These are phyloP conservation scores for Phytophthora chlamydospora DNA, from an alignment of 352 stramenopile genomes.

Conservation along the genomic window DNA sequence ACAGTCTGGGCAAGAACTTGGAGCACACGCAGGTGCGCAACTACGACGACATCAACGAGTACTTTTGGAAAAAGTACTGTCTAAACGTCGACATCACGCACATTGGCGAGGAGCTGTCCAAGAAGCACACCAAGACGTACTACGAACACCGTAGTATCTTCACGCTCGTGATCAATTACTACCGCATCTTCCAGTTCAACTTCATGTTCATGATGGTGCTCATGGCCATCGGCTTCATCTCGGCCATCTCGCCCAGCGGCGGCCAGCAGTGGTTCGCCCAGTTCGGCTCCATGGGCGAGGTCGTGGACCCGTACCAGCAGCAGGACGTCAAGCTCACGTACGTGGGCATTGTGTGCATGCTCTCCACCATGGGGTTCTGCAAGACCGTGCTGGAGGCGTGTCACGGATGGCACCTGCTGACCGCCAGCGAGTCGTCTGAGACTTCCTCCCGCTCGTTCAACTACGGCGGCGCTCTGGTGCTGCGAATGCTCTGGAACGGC, in stretches of 20 bases:
- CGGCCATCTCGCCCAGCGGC: slow-evolving; percentile 64
- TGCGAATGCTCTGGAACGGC: slow-evolving; percentile 76
- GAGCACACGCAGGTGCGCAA: slow-evolving; percentile 77
- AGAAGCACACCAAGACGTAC: slow-evolving; percentile 79
- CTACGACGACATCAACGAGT: slow-evolving; percentile 86
- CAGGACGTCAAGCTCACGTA: slow-evolving; percentile 72
- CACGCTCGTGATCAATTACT: slow-evolving; percentile 79
- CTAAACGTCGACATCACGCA: slow-evolving; percentile 57
- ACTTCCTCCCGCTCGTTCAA: slow-evolving; percentile 65
- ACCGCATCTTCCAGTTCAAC: slow-evolving; percentile 85
- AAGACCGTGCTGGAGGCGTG: slow-evolving; percentile 69
- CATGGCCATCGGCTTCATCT: slow-evolving; percentile 62
- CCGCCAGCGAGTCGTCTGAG: slow-evolving; percentile 40
- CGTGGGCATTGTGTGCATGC: slow-evolving; percentile 54
- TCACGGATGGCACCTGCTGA: slow-evolving; percentile 67
- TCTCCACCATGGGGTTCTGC: slow-evolving; percentile 53
- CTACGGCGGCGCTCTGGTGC: slow-evolving; percentile 58
- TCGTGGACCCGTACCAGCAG: slow-evolving; percentile 56
- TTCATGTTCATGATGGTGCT: slow-evolving; percentile 76
- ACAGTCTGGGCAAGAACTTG: slow-evolving; percentile 63
- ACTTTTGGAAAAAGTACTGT: slow-evolving; percentile 79
- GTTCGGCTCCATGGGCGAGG: slow-evolving; percentile 60
- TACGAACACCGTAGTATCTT: slow-evolving; percentile 82
- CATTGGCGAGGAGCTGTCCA: slow-evolving; percentile 54
- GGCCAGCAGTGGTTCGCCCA: slow-evolving; percentile 64